Conservation (phyloP, 139 green algal species). For the Protoeuglena noctilucae region DNA sequence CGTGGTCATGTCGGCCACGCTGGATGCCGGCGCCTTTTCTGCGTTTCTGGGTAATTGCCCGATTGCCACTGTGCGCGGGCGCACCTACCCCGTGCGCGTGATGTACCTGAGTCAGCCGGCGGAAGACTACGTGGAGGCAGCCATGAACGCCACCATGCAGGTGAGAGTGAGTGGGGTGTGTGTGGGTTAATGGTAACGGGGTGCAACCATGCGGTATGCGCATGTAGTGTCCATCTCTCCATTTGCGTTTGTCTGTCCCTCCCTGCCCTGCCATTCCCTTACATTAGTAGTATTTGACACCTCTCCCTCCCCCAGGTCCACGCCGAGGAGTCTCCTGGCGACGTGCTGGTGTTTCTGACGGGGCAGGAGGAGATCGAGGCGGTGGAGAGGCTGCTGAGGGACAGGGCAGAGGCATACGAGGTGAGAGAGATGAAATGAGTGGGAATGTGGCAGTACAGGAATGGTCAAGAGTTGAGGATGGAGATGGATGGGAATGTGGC, state of each 20-base stretch:
- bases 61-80: constrained; percentile 44
- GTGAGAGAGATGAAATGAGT: too few relatives aligned
- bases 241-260: background rate
- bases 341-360: constrained; percentile 84
- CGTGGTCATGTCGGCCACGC: constrained; percentile 88
- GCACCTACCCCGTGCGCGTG: constrained; percentile 56
- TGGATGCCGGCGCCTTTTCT: constrained; percentile 64
- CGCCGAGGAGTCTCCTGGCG: constrained; percentile 41
- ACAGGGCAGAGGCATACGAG: constrained; percentile 16
- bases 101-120: constrained; percentile 51
- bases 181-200: too few relatives aligned
- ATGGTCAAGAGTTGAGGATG: too few relatives aligned
- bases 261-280: background rate
- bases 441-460: too few relatives aligned
- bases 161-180: too few relatives aligned
- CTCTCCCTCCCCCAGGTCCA: constrained; percentile 51
- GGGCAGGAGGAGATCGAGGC: constrained; percentile 72
- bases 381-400: constrained; percentile 39
- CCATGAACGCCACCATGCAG: constrained; percentile 55
- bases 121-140: constrained; percentile 81
- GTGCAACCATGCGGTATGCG: too few relatives aligned
- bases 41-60: constrained; percentile 52
- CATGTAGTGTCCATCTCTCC: too few relatives aligned
- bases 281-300: background rate
- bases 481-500: too few relatives aligned